Base-by-base conservation (phyloP, 306 rosid genomes). In the Corylus heterophylla region DNA sequence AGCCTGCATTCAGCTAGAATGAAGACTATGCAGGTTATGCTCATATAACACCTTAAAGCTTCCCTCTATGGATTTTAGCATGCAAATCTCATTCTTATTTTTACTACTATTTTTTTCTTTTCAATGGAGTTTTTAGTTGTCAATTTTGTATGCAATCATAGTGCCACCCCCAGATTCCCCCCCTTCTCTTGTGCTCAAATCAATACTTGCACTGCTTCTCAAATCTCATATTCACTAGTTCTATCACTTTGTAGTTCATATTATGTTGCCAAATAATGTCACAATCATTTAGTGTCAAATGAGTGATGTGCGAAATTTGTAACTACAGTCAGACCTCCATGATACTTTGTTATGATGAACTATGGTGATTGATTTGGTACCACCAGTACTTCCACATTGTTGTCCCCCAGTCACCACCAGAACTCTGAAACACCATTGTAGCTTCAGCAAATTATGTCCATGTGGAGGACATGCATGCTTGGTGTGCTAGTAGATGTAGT, bases 1-100 rank as follows among this genome's bases (percentile, higher is more conserved):
- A 45, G 73, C 75, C 86, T 79, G 76, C 89, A 74, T 55, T 80
- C 92, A 74, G 85, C 73, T 89, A 87, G 83, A 78, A 89, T 89
- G 92, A 89, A 89, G 89, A 83, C 76, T 27, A 16, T 55, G 74
- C 87, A 84, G 89, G 50, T 73, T 73, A 10, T 71, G 61, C 22
- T 50, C 42, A 12, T 68, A 29, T 17, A 68, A 20, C 25, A 48
- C 59, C 29, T 44, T 14, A 25, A n/a, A 71, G 18, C 25, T 22
- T 49, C 49, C 44, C 44, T 71, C 59, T 22, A 1, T 12, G 59
- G 39, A 50, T 8, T 16, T 50, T 71, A 71, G 44, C 37, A 27
- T 48, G 58, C 6, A 50, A 6, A 20, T 71, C 75, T 47, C 20
- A 12, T 27, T 51, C 12, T 49, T 48, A 3, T 27, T 71, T 70